phyloP scores from a whole-genome alignment of 495 filamentous ascomycete genomes.

The Antarctomyces pellizariae region DNA sequence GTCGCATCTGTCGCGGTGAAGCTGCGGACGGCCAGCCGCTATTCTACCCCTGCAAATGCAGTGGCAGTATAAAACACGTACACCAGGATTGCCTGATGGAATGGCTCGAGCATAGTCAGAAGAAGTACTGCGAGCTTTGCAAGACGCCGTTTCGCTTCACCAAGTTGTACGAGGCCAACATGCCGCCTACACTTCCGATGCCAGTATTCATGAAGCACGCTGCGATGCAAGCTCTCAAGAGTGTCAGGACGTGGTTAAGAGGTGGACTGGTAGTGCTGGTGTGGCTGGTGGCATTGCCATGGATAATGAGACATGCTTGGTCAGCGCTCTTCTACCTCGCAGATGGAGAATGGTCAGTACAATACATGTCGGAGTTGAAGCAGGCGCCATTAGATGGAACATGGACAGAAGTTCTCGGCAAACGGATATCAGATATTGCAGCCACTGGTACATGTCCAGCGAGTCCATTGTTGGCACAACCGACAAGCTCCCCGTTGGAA shows the following conservation, averaged over 20 bases:
- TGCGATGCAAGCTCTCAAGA: conserved; percentile 41
- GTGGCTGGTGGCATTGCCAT: conserved; percentile 77
- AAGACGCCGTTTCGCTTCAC: conserved; percentile 96
- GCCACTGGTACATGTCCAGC: conserved; percentile 18
- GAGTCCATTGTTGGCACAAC: conserved; percentile 19
- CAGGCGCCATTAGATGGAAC: conserved; percentile 9
- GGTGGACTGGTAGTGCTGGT: conserved; percentile 59
- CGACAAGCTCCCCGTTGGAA: conserved; percentile 11
- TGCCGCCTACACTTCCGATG: conserved; percentile 63
- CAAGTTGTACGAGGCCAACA: conserved; percentile 82
- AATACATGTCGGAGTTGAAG: too few relatives aligned
- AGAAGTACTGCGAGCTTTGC: conserved; percentile 98
- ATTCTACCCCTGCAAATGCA: conserved; percentile 97
- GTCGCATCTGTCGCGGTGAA: conserved; percentile 87
- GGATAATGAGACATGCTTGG: conserved; percentile 80
- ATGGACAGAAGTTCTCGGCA: too few relatives aligned
- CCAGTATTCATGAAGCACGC: conserved; percentile 59
- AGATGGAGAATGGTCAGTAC: conserved; percentile 78
- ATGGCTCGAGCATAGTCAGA: conserved; percentile 93
- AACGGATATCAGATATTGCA: conserved; percentile 3
- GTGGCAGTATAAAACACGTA: conserved; percentile 92
- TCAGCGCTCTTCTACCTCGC: conserved; percentile 82
- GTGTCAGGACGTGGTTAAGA: conserved; percentile 51
- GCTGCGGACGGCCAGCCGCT: conserved; percentile 63
- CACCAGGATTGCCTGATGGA: conserved; percentile 96